Evolutionary conservation across 1,139 yeast species (phyloP).

Genomic region (Sugiyamaella paludigena): DNA sequence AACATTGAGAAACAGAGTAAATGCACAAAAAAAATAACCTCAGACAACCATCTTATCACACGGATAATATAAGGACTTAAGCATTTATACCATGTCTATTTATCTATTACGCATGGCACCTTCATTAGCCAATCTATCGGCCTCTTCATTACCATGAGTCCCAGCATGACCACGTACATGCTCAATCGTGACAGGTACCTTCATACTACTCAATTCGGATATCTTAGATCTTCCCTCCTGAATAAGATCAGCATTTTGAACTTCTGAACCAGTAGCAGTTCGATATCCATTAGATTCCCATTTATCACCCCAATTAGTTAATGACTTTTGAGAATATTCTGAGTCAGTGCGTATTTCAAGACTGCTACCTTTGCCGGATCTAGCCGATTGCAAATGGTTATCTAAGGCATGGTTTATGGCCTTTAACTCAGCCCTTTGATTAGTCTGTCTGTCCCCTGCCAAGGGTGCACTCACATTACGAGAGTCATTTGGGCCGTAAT

Average conservation of each 20-base stretch:
- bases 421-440: slow-evolving; percentile 74
- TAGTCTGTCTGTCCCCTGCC: slow-evolving; percentile 54
- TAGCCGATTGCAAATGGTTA: slow-evolving; percentile 30
- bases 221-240: slow-evolving; percentile 25
- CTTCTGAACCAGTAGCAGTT: slow-evolving; percentile 44
- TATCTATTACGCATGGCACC: slow-evolving; percentile 40
- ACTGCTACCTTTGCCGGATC: slow-evolving; percentile 2
- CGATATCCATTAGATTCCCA: slow-evolving; percentile 60
- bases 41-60: neutral
- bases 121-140: slow-evolving; percentile 68
- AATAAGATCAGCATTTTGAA: slow-evolving; percentile 54
- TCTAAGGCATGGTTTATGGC: slow-evolving; percentile 62
- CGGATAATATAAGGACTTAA: neutral
- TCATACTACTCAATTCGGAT: slow-evolving; percentile 21
- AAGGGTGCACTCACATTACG: slow-evolving; percentile 56
- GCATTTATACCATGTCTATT: neutral
- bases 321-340: slow-evolving; percentile 48
- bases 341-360: slow-evolving; percentile 54
- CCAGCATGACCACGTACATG: slow-evolving; percentile 79
- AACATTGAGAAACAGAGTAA: no score
- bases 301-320: slow-evolving; percentile 49
- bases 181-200: slow-evolving; percentile 41
- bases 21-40: neutral
- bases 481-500: slow-evolving; percentile 54
- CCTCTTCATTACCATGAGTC: slow-evolving; percentile 66